Conservation (phyloP, 306 rosid genomes). For the Vigna trinervia region DNA sequence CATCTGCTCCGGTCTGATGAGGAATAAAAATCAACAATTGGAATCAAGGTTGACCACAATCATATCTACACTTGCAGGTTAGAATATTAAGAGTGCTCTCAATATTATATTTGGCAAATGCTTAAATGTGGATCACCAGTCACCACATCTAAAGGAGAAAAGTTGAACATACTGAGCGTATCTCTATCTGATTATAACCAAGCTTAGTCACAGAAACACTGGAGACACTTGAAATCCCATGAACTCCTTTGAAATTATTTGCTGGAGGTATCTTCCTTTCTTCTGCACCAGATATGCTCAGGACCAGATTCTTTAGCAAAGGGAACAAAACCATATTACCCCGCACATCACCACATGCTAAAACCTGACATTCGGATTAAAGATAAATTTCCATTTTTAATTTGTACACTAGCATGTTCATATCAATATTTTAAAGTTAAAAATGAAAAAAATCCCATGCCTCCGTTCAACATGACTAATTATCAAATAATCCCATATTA, state of each 20-base stretch:
- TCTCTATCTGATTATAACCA: slow-evolving; percentile 62
- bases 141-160: slow-evolving; percentile 28
- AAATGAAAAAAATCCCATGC: slow-evolving; percentile 21
- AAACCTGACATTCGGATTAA: slow-evolving; percentile 59
- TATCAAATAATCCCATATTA: slow-evolving; percentile 26
- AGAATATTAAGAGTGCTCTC: slow-evolving; percentile 28
- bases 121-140: slow-evolving; percentile 30
- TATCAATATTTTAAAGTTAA: slow-evolving; percentile 18
- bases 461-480: slow-evolving; percentile 12
- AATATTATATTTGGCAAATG: slow-evolving; percentile 9
- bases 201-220: slow-evolving; percentile 62
- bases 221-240: slow-evolving; percentile 91
- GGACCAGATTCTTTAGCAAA: slow-evolving; percentile 56
- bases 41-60: slow-evolving; percentile 23
- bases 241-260: slow-evolving; percentile 86
- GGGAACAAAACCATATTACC: slow-evolving; percentile 91
- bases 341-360: slow-evolving; percentile 92
- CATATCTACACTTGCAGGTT: slow-evolving; percentile 7
- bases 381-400: slow-evolving; percentile 34
- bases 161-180: slow-evolving; percentile 67
- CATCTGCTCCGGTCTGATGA: slow-evolving; percentile 95
- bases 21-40: slow-evolving; percentile 40
- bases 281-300: slow-evolving; percentile 47
- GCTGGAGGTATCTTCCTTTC: slow-evolving; percentile 60
- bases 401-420: slow-evolving; percentile 19